Evolutionary conservation across 2,329 filamentous ascomycete genomes (phyloP).

Genomic region (Tolypocladium capitatum): DNA sequence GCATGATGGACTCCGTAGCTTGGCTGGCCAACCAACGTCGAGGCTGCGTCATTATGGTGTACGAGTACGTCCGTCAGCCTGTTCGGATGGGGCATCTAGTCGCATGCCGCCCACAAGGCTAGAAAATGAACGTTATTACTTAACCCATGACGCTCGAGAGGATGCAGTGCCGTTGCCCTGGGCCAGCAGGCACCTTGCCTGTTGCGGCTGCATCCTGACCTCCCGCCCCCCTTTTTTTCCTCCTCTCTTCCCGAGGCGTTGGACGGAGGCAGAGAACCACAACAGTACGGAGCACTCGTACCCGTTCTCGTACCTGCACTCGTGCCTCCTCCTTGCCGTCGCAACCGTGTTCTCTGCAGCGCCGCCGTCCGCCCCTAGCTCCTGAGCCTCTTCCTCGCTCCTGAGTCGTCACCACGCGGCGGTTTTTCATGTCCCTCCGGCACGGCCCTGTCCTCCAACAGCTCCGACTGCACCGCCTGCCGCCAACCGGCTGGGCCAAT

Average conservation of each 20-base stretch:
- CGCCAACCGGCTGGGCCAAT: slow-evolving; percentile 5
- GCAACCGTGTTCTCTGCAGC: background rate
- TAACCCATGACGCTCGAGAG: no score
- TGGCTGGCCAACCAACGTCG: background rate
- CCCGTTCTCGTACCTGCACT: no score
- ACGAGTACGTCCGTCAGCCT: background rate
- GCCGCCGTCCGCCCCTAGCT: background rate
- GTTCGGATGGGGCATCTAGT: background rate
- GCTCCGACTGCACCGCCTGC: slow-evolving; percentile 5
- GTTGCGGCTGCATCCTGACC: background rate
- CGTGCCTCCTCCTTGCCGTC: no score
- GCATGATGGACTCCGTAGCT: no score
- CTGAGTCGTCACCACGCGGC: background rate
- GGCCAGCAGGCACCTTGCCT: background rate
- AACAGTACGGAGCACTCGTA: no score
- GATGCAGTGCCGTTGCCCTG: no score
- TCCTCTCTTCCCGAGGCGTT: background rate
- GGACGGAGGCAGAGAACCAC: background rate
- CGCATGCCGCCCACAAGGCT: background rate
- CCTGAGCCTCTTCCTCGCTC: background rate
- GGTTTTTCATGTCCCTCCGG: slow-evolving; percentile 1
- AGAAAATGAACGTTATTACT: no score
- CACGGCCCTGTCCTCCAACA: background rate
- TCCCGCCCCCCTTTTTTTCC: background rate
- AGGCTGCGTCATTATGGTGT: background rate